Evolutionary conservation across 2,329 filamentous ascomycete genomes (phyloP).

Genomic region (Colletotrichum sp.): DNA sequence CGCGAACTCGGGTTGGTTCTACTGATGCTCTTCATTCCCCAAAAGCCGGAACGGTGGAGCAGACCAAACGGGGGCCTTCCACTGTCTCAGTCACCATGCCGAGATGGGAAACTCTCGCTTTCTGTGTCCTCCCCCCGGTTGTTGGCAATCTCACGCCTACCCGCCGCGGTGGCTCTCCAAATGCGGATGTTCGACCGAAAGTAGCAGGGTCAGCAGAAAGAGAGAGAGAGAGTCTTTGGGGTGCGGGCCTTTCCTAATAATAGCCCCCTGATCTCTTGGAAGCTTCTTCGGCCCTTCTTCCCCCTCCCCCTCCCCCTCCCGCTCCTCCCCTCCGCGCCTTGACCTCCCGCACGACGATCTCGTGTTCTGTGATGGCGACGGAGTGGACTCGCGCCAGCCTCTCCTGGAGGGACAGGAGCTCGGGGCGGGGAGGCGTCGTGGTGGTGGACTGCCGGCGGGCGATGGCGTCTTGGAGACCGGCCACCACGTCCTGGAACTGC

Average conservation of each 20-base stretch:
- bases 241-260: background rate
- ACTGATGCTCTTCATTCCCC: background rate
- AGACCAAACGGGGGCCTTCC: background rate
- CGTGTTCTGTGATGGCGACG: background rate
- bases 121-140: background rate
- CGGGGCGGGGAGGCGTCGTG: background rate
- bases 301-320: background rate
- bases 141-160: background rate
- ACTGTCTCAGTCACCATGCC: background rate
- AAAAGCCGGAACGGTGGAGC: background rate
- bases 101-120: background rate
- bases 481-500: conserved; percentile 39
- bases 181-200: background rate
- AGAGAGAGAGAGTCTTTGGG: background rate
- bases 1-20: background rate
- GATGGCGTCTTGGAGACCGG: conserved; percentile 30
- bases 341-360: background rate
- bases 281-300: background rate
- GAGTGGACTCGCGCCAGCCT: background rate
- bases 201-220: background rate
- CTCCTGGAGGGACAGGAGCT: background rate
- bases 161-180: background rate
- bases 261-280: background rate
- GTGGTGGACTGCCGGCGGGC: background rate
- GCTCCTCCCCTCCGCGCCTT: background rate